These are phyloP conservation scores for Schizosaccharomyces japonicus DNA, from an alignment of 805 yeast genomes.

Conservation along the genomic window DNA sequence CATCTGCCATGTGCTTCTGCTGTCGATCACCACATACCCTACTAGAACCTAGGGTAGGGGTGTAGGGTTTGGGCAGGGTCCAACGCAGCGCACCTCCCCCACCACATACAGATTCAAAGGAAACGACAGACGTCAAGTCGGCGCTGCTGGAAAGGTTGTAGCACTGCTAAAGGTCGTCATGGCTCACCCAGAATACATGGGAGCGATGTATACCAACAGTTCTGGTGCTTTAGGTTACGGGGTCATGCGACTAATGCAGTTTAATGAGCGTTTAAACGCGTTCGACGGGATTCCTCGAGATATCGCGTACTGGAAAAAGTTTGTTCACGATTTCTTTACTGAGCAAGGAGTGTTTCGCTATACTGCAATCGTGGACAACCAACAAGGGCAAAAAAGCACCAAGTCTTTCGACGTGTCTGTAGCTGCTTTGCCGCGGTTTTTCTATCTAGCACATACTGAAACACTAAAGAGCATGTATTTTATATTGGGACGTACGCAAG, in stretches of 20 bases:
- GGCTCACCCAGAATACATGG: too few relatives aligned
- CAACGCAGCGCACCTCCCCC: too few relatives aligned
- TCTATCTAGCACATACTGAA: not conserved
- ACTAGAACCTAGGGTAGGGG: too few relatives aligned
- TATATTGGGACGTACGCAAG: not conserved
- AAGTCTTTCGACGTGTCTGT: not conserved
- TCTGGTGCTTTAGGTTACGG: not conserved
- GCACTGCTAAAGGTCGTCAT: too few relatives aligned
- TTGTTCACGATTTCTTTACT: slow-evolving; percentile 1
- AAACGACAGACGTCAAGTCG: too few relatives aligned
- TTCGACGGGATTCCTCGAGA: too few relatives aligned
- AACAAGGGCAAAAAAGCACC: too few relatives aligned
- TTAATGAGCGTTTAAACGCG: not conserved
- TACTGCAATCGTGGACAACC: not conserved
- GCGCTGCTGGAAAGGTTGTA: too few relatives aligned
- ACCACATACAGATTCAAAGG: too few relatives aligned
- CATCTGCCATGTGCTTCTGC: too few relatives aligned
- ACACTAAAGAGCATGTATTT: not conserved
- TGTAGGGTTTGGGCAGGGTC: too few relatives aligned
- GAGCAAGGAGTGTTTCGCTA: not conserved
- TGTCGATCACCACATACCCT: too few relatives aligned
- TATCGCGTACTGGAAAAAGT: not conserved
- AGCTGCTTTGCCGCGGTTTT: not conserved
- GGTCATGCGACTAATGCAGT: not conserved
- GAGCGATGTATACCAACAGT: not conserved